A percentile compares a stretch with the other conserved stretches of the same genome.
Conservation (phyloP, 768 basidiomycete species). For the Leccinellum luteum region DNA sequence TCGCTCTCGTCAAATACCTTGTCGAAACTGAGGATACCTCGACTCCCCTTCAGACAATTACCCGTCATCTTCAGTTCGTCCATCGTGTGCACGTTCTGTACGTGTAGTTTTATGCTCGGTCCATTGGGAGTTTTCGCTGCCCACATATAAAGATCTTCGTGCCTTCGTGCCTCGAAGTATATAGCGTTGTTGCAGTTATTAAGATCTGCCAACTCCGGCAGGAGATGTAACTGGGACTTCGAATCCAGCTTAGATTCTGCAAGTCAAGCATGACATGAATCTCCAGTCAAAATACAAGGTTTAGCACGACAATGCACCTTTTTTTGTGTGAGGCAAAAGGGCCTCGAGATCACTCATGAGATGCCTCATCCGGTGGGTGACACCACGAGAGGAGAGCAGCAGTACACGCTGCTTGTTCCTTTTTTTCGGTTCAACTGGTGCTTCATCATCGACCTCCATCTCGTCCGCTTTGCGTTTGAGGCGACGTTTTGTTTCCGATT, state of each 20-base stretch:
- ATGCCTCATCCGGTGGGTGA: constrained; percentile 96
- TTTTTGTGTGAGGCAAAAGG: constrained; percentile 92
- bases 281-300: neutral
- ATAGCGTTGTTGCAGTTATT: constrained; percentile 97
- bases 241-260: constrained; percentile 96
- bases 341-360: constrained; percentile 92
- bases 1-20: constrained; percentile 84
- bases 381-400: constrained; percentile 87
- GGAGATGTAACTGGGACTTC: constrained; percentile 86
- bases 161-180: constrained; percentile 94
- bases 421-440: constrained; percentile 44
- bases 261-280: neutral
- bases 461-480: constrained; percentile 65
- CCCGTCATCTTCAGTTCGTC: constrained; percentile 99
- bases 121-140: constrained; percentile 96
- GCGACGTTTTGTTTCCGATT: constrained; percentile 42
- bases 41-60: constrained; percentile 94
- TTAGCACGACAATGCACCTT: constrained; percentile 57
- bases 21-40: constrained; percentile 92
- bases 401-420: constrained; percentile 96
- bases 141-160: constrained; percentile 97
- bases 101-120: constrained; percentile 95
- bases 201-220: constrained; percentile 95
- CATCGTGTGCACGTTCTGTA: constrained; percentile 99
- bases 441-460: constrained; percentile 55